Conservation (phyloP, 1,284 basidiomycete species). For the Heterobasidion parviporum region DNA sequence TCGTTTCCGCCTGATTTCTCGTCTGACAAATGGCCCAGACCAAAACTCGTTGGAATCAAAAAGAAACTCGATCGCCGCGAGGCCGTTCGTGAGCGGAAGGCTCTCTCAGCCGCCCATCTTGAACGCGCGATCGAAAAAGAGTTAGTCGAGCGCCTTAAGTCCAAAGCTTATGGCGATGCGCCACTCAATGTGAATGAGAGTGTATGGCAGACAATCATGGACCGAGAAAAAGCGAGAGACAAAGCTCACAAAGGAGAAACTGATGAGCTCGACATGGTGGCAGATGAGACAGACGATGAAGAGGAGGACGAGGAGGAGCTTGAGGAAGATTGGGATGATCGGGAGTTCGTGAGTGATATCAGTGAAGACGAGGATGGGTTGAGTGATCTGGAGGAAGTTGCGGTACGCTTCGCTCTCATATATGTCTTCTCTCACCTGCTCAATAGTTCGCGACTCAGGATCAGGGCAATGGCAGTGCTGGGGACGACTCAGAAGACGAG, state of each 20-base stretch:
- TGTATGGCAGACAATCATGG: conserved; percentile 89
- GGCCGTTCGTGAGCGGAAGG: conserved; percentile 89
- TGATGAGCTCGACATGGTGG: conserved; percentile 42
- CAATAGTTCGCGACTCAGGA: neutral
- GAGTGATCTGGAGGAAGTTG: conserved; percentile 68
- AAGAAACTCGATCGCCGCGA: conserved; percentile 98
- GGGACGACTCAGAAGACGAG: conserved; percentile 6
- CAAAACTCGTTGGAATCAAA: conserved; percentile 91
- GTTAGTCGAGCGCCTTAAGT: conserved; percentile 89
- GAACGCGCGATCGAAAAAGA: conserved; percentile 96
- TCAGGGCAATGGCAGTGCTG: conserved; percentile 2
- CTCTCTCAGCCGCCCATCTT: conserved; percentile 87
- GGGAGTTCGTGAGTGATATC: conserved; percentile 84
- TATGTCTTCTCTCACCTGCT: neutral
- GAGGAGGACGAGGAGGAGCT: conserved; percentile 42
- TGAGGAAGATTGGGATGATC: conserved; percentile 62
- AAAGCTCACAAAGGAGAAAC: conserved; percentile 36
- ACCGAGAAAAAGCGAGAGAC: conserved; percentile 44
- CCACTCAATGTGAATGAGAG: conserved; percentile 98
- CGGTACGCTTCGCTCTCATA: conserved; percentile 27
- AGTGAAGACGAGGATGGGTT: conserved; percentile 60
- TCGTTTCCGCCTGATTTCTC: conserved; percentile 1
- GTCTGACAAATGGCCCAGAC: conserved; percentile 37
- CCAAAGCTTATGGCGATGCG: conserved; percentile 95
- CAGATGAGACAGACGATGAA: conserved; percentile 45